phyloP scores from a whole-genome alignment of 371 early-diverging fungal genomes.

The Choanephora cucurbitarum region DNA sequence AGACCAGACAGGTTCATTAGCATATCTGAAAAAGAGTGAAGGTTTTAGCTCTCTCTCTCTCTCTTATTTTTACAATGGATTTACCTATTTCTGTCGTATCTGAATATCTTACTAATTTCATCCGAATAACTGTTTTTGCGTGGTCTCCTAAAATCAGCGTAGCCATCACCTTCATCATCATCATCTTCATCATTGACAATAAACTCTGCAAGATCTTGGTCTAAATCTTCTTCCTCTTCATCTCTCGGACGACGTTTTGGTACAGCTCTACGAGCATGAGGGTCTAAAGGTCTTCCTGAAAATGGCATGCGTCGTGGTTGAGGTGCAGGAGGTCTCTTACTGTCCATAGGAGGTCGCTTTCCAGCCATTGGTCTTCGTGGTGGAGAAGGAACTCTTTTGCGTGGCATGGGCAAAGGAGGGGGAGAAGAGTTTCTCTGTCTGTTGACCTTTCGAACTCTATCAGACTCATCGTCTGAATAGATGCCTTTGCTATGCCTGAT shows the following conservation, averaged over 20 bases:
- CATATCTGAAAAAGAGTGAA: slow-evolving; percentile 36
- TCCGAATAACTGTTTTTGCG: slow-evolving; percentile 30
- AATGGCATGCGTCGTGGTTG: slow-evolving; percentile 40
- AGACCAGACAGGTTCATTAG: slow-evolving; percentile 50
- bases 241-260: slow-evolving; percentile 19
- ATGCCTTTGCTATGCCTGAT: slow-evolving; percentile 40
- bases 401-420: slow-evolving; percentile 9
- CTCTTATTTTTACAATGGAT: slow-evolving; percentile 15
- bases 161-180: slow-evolving; percentile 42
- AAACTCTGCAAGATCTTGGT: slow-evolving; percentile 39
- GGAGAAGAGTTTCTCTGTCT: slow-evolving; percentile 7
- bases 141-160: slow-evolving; percentile 13
- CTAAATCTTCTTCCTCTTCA: slow-evolving; percentile 32
- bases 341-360: neutral
- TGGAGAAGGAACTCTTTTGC: slow-evolving; percentile 16
- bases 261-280: slow-evolving; percentile 6
- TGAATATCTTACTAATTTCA: slow-evolving; percentile 54
- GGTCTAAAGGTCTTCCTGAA: slow-evolving; percentile 24
- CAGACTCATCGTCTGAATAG: slow-evolving; percentile 38
- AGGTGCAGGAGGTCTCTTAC: slow-evolving; percentile 1
- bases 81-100: slow-evolving; percentile 40
- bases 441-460: neutral
- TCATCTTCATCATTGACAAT: slow-evolving; percentile 60
- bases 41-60: neutral
- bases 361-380: neutral